Percentiles rank a stretch among this genome's conserved stretches.
These are phyloP conservation scores for Anethum foeniculum DNA, from an alignment of 140 eudicot genomes.

Conservation along the genomic window DNA sequence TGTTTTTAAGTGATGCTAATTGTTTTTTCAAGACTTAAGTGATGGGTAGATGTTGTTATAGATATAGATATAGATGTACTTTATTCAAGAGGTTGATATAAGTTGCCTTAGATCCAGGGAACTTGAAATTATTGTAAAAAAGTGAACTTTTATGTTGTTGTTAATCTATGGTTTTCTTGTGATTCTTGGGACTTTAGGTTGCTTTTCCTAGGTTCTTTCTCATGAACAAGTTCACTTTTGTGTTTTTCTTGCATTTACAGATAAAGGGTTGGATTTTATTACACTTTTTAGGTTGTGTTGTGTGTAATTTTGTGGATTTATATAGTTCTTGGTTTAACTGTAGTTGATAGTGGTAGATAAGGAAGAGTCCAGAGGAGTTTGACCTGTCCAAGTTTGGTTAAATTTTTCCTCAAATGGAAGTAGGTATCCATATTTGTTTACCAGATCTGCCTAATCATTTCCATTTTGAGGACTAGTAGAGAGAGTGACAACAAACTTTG, in stretches of 20 bases:
- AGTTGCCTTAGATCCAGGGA: constrained; percentile 87
- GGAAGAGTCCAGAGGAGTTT: constrained; percentile 21
- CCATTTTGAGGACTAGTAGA: constrained; percentile 7
- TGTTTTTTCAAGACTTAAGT: constrained; percentile 20
- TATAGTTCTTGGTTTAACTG: constrained; percentile 2
- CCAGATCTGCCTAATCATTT: constrained; percentile 45
- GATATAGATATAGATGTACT: not conserved
- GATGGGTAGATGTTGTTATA: not conserved
- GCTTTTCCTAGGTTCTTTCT: constrained; percentile 44
- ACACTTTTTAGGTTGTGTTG: not conserved
- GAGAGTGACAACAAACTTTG: not conserved
- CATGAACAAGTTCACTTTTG: constrained; percentile 34
- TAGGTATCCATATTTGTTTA: constrained; percentile 26
- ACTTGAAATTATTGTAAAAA: constrained; percentile 34
- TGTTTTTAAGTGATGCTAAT: constrained; percentile 10
- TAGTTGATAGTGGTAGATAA: constrained; percentile 24
- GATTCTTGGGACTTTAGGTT: constrained; percentile 38
- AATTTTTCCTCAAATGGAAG: constrained; percentile 21
- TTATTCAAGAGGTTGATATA: constrained; percentile 42
- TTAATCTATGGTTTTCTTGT: constrained; percentile 47
- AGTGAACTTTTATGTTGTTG: constrained; percentile 26
- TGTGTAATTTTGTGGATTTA: constrained; percentile 11
- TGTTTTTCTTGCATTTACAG: constrained; percentile 27
- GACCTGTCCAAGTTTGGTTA: constrained; percentile 8
- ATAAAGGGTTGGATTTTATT: constrained; percentile 19